phyloP scores from a whole-genome alignment of 2,329 filamentous ascomycete species.

The Paramyrothecium roridum region DNA sequence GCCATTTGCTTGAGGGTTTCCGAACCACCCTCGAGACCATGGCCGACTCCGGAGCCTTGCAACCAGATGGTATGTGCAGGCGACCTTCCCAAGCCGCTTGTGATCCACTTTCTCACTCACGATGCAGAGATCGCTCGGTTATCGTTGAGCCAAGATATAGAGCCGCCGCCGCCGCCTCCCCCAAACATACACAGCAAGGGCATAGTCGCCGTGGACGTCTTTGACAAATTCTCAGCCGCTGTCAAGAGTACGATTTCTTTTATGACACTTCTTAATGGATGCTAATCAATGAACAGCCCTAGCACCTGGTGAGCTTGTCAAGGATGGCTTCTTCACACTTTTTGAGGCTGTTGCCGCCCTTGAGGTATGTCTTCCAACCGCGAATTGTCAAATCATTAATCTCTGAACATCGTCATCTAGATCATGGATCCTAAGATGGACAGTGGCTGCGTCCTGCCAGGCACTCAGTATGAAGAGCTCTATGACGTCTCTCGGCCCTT shows the following conservation, averaged over 20 bases:
- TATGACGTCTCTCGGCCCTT: slow-evolving; percentile 71
- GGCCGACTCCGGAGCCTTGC: slow-evolving; percentile 30
- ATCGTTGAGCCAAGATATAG: slow-evolving; percentile 31
- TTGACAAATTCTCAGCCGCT: slow-evolving; percentile 50
- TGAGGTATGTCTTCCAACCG: slow-evolving; percentile 49
- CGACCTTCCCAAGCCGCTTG: not conserved
- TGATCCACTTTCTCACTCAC: not conserved
- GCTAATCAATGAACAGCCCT: slow-evolving; percentile 54
- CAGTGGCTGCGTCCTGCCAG: slow-evolving; percentile 76
- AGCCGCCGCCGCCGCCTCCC: slow-evolving; percentile 32
- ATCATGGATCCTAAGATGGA: slow-evolving; percentile 99
- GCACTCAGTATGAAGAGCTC: slow-evolving; percentile 78
- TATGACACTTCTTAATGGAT: slow-evolving; percentile 1
- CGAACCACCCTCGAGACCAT: slow-evolving; percentile 14
- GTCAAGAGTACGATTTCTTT: slow-evolving; percentile 42
- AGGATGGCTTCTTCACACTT: slow-evolving; percentile 90
- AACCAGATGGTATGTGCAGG: slow-evolving; percentile 27
- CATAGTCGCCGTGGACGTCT: slow-evolving; percentile 56
- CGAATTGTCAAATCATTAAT: slow-evolving; percentile 1
- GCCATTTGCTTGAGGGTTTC: not conserved
- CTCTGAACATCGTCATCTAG: slow-evolving; percentile 41
- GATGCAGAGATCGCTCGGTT: slow-evolving; percentile 36
- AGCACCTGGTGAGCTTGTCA: slow-evolving; percentile 77
- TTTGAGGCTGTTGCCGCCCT: slow-evolving; percentile 91
- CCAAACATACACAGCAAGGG: slow-evolving; percentile 43